Evolutionary conservation across 2,329 filamentous ascomycete species (phyloP), one percentile per base, ranked within the genome.

Genomic region (Plectosphaerella sp.): DNA sequence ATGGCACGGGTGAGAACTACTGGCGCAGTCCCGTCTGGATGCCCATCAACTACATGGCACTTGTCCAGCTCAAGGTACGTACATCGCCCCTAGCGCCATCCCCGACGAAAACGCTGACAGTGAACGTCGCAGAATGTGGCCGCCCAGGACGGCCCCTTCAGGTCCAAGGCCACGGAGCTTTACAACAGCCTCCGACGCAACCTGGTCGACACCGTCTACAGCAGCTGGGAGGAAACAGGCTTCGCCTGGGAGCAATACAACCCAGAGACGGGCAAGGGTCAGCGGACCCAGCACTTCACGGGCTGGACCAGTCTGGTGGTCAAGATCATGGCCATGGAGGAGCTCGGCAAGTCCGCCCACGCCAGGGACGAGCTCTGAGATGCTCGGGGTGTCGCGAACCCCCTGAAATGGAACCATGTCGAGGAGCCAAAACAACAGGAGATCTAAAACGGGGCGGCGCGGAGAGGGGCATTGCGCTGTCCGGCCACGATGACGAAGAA

Each of bases 221-320:
- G 86, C 53, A 86, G 86, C 67, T 99, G 93, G 93, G 77, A 86
- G 65, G 83, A 89, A 64, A 97, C 94, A 0, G 93, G 93, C 16
- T 97, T 97, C 67, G 94, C 93, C 0, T 99, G 93, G 93, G 94
- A 99, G 72, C 94, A 99, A 73, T 99, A 97, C 70, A 90, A 96
- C 67, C 91, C 92, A 0, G 91, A 96, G 62, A 96, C 90, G 4
- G 94, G 94, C 45, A 82, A 82, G 50, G 94, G 94, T n/a, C 93
- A 97, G 76, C 81, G 94, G 42, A 97, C 92, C 5, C 91, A 97
- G 76, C 93, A 97, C 70, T 99, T 99, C 67, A 97, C 94, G 0
- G 94, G 94, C 48, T 99, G 94, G 94, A 99, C 94, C n/a, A 96
- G 91, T 67, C 75, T 97, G 70, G 89, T 97, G 47, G 92, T 97